phyloP scores from a whole-genome alignment of 129 eudicot genomes.

The Chrysanthemum lavandulifolium region DNA sequence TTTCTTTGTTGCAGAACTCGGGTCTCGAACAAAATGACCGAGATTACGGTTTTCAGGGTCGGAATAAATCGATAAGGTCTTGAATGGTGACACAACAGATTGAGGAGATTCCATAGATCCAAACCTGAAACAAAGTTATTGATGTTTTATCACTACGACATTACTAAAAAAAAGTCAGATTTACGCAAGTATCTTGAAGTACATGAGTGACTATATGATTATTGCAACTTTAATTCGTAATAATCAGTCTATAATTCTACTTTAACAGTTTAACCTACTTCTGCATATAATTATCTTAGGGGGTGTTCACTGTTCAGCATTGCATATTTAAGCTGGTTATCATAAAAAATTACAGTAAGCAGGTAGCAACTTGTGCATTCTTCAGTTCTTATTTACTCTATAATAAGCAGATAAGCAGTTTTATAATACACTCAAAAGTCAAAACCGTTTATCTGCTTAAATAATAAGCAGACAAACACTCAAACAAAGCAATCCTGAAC shows the following conservation, averaged over 20 bases:
- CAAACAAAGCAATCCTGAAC: no score
- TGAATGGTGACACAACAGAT: slow-evolving; percentile 92
- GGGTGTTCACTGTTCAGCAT: neutral
- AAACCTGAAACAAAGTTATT: slow-evolving; percentile 36
- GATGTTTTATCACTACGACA: neutral
- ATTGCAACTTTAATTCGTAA: neutral
- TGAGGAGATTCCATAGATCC: slow-evolving; percentile 87
- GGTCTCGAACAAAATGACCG: slow-evolving; percentile 34
- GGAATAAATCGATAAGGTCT: slow-evolving; percentile 38
- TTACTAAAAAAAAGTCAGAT: neutral
- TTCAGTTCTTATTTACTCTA: no score
- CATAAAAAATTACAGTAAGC: no score
- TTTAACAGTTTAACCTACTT: neutral
- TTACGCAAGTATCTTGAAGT: neutral
- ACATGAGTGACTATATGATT: neutral
- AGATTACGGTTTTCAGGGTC: slow-evolving; percentile 60
- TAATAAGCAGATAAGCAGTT: no score
- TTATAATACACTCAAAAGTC: no score
- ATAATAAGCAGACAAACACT: no score
- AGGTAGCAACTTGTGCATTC: no score
- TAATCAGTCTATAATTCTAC: neutral
- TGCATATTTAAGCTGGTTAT: no score
- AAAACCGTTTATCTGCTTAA: no score
- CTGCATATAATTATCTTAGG: neutral
- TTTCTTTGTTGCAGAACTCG: slow-evolving; percentile 38